These are phyloP conservation scores for Trichoderma sp. DNA, from an alignment of 2,329 filamentous ascomycete genomes.

Conservation along the genomic window DNA sequence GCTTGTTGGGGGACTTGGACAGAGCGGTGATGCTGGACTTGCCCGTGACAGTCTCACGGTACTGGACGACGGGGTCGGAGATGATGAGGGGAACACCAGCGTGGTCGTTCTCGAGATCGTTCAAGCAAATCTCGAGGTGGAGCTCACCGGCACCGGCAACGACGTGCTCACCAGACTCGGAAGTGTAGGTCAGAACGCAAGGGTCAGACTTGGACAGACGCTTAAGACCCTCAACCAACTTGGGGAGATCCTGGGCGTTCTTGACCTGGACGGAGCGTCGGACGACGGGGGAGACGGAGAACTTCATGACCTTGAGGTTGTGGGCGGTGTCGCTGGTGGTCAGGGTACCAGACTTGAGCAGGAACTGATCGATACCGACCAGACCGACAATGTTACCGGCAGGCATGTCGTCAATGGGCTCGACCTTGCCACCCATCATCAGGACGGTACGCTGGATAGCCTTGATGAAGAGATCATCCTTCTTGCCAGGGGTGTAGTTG, in stretches of 20 bases:
- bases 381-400: conserved; percentile 99
- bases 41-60: conserved; percentile 89
- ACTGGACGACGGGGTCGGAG: conserved; percentile 97
- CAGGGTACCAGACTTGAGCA: conserved; percentile 99
- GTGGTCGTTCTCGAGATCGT: conserved; percentile 99
- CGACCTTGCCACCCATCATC: conserved; percentile 99
- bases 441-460: conserved; percentile 99
- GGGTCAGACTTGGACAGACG: conserved; percentile 99
- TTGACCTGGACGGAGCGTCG: conserved; percentile 99
- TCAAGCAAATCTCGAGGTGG: conserved; percentile 99
- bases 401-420: conserved; percentile 98
- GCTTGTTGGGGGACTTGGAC: conserved; percentile 99
- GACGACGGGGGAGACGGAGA: conserved; percentile 99
- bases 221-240: conserved; percentile 99
- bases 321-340: conserved; percentile 96
- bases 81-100: conserved; percentile 96
- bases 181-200: conserved; percentile 90
- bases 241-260: conserved; percentile 99
- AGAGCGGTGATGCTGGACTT: conserved; percentile 93
- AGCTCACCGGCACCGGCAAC: conserved; percentile 99
- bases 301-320: conserved; percentile 99
- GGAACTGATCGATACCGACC: conserved; percentile 99
- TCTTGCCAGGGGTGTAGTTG: conserved; percentile 97
- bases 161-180: conserved; percentile 95
- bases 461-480: conserved; percentile 99